Evolutionary conservation across 1,139 yeast species (phyloP).

Genomic region (Wickerhamomyces sp.): DNA sequence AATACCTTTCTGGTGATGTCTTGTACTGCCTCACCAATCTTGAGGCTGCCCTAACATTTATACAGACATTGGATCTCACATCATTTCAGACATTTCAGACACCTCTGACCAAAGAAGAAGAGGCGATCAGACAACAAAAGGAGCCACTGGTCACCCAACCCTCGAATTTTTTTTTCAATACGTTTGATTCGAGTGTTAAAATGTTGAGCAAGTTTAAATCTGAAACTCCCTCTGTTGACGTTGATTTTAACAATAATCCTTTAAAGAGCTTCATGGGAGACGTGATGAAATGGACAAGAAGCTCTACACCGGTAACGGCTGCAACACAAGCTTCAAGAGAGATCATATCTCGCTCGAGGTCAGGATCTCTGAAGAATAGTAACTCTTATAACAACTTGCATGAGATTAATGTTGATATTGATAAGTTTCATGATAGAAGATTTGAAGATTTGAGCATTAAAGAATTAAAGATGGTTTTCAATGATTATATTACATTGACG

Average conservation of each 20-base stretch:
- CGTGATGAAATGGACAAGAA: constrained; percentile 20
- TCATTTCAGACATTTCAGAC: background rate
- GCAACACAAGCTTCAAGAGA: constrained; percentile 1
- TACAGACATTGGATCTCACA: constrained; percentile 29
- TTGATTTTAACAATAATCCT: constrained; percentile 11
- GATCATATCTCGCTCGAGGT: constrained; percentile 1
- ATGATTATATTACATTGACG: constrained; percentile 23
- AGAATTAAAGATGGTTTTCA: constrained; percentile 28
- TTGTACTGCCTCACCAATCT: constrained; percentile 58
- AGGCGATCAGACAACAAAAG: constrained; percentile 3
- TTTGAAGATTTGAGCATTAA: constrained; percentile 28
- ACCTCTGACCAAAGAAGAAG: constrained; percentile 11
- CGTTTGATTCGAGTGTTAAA: constrained; percentile 15
- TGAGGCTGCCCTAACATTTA: constrained; percentile 57
- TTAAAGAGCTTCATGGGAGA: constrained; percentile 19
- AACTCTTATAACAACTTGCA: background rate
- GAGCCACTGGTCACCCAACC: constrained; percentile 1
- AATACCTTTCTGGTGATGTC: constrained; percentile 44
- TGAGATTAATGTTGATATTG: constrained; percentile 5
- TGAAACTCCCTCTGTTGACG: background rate
- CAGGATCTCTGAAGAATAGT: constrained; percentile 1
- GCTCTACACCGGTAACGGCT: constrained; percentile 6
- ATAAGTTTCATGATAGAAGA: constrained; percentile 19
- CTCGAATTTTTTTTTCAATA: constrained; percentile 5
- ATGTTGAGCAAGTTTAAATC: constrained; percentile 1